Evolutionary conservation across 2,329 filamentous ascomycete genomes (phyloP), one percentile per base, ranked within the genome.

Genomic region (Xylaria sp.): DNA sequence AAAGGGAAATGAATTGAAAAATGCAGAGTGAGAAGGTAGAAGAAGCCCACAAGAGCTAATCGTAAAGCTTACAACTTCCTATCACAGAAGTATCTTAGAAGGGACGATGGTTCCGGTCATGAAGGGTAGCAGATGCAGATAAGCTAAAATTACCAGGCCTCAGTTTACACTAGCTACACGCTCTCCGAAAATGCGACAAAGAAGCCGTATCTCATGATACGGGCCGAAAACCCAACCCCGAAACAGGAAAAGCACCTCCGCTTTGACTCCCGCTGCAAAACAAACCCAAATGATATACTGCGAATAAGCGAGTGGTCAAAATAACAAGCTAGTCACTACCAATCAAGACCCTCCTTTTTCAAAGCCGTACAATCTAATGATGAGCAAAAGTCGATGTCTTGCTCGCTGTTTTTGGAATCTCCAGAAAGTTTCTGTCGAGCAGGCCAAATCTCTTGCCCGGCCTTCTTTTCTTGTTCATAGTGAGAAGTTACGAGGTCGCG

Each of bases 381-480:
- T 4, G 69, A 67, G 36, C 69, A 71, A 48, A 71, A 66, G 4
- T 31, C 58, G 23, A 70, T 46, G 20, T 71, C 69, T 33, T 58
- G 23, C 65, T 65, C 54, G n/a, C 51, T 70, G 0, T 17, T 42
- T 36, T 49, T 40, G 3, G 64, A 65, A 36, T 63, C 44, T 6
- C 58, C 67, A 1, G 63, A 60, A 6, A 70, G 26, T 23, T 26
- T 65, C 54, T 71, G 69, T 26, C 67, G 58, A 11, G 86, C 85
- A 0, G 86, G 86, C 85, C 85, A 87, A 61, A 88, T 85, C 76
- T 87, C 82, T 40, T 76, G 71, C 7, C 81, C 82, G 0, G 75
- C 79, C 2, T 77, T 76, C 72, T 81, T 80, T 75, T 88, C 86
- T 28, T 79, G 78, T 68, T 82, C 78, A 69, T 81, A 78, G 71